Percentiles rank a stretch among this genome's conserved stretches.
phyloP scores from a whole-genome alignment of 139 green algal species.

The Limnomonas spitsbergensis region DNA sequence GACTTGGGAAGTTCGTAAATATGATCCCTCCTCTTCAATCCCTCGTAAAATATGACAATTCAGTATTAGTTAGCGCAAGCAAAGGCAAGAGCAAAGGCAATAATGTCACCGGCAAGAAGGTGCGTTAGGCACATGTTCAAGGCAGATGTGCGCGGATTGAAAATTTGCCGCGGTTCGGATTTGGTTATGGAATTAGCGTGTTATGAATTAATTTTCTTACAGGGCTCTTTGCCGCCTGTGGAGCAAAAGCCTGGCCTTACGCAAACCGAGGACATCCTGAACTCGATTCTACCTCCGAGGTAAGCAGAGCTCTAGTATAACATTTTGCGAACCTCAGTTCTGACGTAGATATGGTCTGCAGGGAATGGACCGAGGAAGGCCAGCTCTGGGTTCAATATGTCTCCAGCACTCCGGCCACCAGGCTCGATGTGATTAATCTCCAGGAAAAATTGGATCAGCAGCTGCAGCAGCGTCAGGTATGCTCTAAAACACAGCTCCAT shows the following conservation, averaged over 20 bases:
- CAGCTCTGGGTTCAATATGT: slow-evolving; percentile 90
- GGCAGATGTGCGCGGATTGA: not conserved
- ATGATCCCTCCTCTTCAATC: slow-evolving; percentile 17
- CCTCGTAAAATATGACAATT: slow-evolving; percentile 79
- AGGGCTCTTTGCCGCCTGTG: slow-evolving; percentile 62
- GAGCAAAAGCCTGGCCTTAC: slow-evolving; percentile 68
- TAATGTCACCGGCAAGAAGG: slow-evolving; percentile 52
- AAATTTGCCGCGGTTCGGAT: not conserved
- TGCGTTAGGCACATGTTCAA: slow-evolving; percentile 13
- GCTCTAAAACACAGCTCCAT: not conserved
- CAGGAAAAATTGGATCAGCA: slow-evolving; percentile 84
- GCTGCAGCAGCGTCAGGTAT: slow-evolving; percentile 75
- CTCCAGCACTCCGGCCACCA: slow-evolving; percentile 71
- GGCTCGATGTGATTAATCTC: slow-evolving; percentile 83
- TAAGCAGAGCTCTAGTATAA: too few species aligned
- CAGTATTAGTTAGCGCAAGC: slow-evolving; percentile 60
- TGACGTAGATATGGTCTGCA: too few species aligned
- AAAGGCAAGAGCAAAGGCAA: slow-evolving; percentile 62
- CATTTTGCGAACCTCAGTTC: too few species aligned
- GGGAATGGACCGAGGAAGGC: slow-evolving; percentile 80
- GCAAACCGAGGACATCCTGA: slow-evolving; percentile 85
- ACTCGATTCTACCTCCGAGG: slow-evolving; percentile 81
- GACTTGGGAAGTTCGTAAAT: too few species aligned
- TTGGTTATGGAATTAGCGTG: too few species aligned
- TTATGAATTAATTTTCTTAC: not conserved